A percentile compares a stretch with the other conserved stretches of the same genome.
phyloP scores from a whole-genome alignment of 169 alveolate species.

The Babesia gibsoni region DNA sequence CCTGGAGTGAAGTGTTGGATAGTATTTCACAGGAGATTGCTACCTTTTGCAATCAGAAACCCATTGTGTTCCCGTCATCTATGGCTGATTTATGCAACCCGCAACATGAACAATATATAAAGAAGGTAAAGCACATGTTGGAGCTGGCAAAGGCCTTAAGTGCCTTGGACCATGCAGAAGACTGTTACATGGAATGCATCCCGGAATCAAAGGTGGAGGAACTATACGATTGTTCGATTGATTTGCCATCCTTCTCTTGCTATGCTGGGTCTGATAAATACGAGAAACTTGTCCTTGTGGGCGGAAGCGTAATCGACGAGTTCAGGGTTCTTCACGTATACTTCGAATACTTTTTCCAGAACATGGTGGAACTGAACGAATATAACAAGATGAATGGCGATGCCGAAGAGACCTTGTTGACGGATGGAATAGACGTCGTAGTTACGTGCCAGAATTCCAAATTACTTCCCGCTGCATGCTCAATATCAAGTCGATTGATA shows the following conservation, averaged over 20 bases:
- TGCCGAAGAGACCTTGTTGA: background rate
- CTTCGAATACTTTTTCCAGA: conserved; percentile 10
- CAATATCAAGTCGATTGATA: conserved; percentile 34
- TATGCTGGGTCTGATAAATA: conserved; percentile 3
- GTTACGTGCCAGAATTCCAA: conserved; percentile 41
- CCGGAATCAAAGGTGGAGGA: conserved; percentile 3
- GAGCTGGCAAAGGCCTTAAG: conserved; percentile 14
- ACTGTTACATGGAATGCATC: conserved; percentile 38
- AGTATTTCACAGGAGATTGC: background rate
- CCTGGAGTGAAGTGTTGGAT: background rate
- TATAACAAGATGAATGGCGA: background rate
- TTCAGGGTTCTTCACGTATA: conserved; percentile 2
- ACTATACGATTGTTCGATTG: conserved; percentile 18
- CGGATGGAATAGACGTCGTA: conserved; percentile 35
- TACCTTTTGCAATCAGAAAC: background rate
- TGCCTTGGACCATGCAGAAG: background rate
- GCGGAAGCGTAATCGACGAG: conserved; percentile 37
- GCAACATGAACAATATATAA: conserved; percentile 22
- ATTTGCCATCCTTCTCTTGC: conserved; percentile 43
- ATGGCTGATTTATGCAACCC: background rate
- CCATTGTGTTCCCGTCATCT: background rate
- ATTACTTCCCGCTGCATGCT: conserved; percentile 48
- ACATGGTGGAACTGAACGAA: background rate
- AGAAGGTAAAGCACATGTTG: conserved; percentile 32
- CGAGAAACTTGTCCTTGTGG: conserved; percentile 24